Evolutionary conservation across 441 rosid species (phyloP), one percentile per base, ranked within the genome.

Genomic region (Erodium moschatum): DNA sequence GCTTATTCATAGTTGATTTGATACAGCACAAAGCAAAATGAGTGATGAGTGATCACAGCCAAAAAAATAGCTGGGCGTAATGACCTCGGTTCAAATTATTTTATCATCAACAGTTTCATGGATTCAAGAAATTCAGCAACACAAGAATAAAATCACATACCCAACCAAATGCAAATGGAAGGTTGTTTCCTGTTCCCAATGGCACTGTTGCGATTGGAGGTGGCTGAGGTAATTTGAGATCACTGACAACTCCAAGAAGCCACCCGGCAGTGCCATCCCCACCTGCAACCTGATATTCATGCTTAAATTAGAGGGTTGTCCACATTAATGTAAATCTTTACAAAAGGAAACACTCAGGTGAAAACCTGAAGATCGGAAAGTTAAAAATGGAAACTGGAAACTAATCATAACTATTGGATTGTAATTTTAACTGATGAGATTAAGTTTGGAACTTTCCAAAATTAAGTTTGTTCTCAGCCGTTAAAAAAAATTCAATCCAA

Each of bases 81-180:
- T 24, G 27, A 5, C 9, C 7, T 38, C 9, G 9, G 5, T 38
- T 38, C 9, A 38, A 38, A 38, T 38, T 2, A 18, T 60, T 6
- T 18, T 6, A 60, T 18, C 64, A 60, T 10, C 21, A 60, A 60
- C 31, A 19, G 12, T 60, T 6, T 12, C 18, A 5, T 6, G 18
- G 11, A 38, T 48, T 54, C 16, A 48, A 29, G 63, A 46, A 52
- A 31, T n/a, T 70, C 50, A 70, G 24, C 69, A 27, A 24, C 31
- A 63, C 0, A 20, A 64, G 63, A 38, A 71, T 18, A 29, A 77
- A 62, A 6, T 52, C 40, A 24, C 48, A 19, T 76, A 84, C 85
- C 85, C 87, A 84, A 63, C 87, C 87, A 80, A 84, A 84, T 68
- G 87, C 73, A 71, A 80, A 84, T 8, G 84, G 84, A 13, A 84